Percentiles rank a stretch among this genome's conserved stretches.
Conservation (phyloP, 495 filamentous ascomycete species). For the Aspergillus coremiiformis region DNA sequence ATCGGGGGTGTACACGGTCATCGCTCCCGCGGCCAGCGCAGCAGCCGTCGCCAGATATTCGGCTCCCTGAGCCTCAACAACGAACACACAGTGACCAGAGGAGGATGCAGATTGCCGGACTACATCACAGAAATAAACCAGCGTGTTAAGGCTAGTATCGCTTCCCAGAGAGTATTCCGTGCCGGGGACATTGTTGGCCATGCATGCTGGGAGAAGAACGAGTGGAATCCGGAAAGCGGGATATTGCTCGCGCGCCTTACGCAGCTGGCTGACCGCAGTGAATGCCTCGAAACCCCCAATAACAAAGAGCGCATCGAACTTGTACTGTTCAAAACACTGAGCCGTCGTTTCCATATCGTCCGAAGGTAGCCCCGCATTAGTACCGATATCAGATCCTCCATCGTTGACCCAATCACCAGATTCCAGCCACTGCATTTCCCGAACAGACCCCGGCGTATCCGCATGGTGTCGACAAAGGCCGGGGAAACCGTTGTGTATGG, state of each 20-base stretch:
- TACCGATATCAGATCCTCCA: conserved; percentile 93
- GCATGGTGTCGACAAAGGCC: conserved; percentile 82
- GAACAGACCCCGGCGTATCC: conserved; percentile 74
- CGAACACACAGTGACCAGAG: conserved; percentile 82
- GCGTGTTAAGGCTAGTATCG: conserved; percentile 89
- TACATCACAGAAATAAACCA: conserved; percentile 89
- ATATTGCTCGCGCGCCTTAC: conserved; percentile 66
- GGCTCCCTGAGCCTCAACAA: conserved; percentile 93
- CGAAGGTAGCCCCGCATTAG: conserved; percentile 79
- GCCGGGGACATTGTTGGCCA: conserved; percentile 93
- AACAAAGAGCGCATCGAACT: conserved; percentile 81
- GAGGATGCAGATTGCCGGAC: conserved; percentile 93
- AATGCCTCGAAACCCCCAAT: conserved; percentile 94
- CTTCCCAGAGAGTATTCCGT: conserved; percentile 92
- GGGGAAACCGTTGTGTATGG: conserved; percentile 95
- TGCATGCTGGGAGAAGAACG: conserved; percentile 83
- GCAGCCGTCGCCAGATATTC: conserved; percentile 90
- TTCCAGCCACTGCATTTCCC: conserved; percentile 78
- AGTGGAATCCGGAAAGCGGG: conserved; percentile 85
- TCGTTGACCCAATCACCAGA: conserved; percentile 89
- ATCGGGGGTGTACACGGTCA: conserved; percentile 91
- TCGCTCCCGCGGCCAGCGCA: conserved; percentile 76
- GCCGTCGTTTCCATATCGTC: conserved; percentile 75
- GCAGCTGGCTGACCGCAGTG: conserved; percentile 75
- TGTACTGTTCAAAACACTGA: conserved; percentile 70